These are phyloP conservation scores for Neonectria magnoliae DNA, from an alignment of 2,329 filamentous ascomycete species.

Conservation along the genomic window DNA sequence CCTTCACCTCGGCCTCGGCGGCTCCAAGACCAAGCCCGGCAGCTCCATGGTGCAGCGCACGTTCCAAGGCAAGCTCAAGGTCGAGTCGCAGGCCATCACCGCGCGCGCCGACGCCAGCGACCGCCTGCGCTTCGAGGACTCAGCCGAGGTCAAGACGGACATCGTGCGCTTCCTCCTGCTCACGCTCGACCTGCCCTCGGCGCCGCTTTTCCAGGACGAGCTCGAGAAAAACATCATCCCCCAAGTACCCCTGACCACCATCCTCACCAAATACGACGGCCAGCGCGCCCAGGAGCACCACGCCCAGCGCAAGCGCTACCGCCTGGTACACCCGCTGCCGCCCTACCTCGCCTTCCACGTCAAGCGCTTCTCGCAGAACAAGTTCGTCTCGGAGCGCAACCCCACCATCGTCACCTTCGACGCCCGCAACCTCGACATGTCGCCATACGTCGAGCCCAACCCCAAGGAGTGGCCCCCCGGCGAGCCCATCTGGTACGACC, in stretches of 20 bases:
- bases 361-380: constrained; percentile 96
- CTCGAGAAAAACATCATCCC: constrained; percentile 96
- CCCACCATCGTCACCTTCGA: constrained; percentile 98
- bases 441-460: constrained; percentile 91
- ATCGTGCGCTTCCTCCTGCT: constrained; percentile 87
- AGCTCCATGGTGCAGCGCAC: constrained; percentile 89
- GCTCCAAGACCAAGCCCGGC: constrained; percentile 85
- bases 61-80: constrained; percentile 91
- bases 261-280: constrained; percentile 94
- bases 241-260: constrained; percentile 82
- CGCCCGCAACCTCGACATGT: constrained; percentile 82
- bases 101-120: constrained; percentile 89
- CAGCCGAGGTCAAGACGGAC: constrained; percentile 80
- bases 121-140: constrained; percentile 91
- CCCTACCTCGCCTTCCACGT: constrained; percentile 94
- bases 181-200: constrained; percentile 89
- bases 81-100: constrained; percentile 94
- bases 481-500: constrained; percentile 92
- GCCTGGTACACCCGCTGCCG: constrained; percentile 88
- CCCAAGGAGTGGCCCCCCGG: constrained; percentile 74
- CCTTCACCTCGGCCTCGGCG: constrained; percentile 89
- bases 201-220: constrained; percentile 95
- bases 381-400: constrained; percentile 95
- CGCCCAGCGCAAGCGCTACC: constrained; percentile 87
- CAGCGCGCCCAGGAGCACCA: constrained; percentile 86